Percentiles rank a stretch among this genome's conserved stretches.
Evolutionary conservation across 164 flowering plant species (phyloP).

Genomic region (Cinnamomum chago): DNA sequence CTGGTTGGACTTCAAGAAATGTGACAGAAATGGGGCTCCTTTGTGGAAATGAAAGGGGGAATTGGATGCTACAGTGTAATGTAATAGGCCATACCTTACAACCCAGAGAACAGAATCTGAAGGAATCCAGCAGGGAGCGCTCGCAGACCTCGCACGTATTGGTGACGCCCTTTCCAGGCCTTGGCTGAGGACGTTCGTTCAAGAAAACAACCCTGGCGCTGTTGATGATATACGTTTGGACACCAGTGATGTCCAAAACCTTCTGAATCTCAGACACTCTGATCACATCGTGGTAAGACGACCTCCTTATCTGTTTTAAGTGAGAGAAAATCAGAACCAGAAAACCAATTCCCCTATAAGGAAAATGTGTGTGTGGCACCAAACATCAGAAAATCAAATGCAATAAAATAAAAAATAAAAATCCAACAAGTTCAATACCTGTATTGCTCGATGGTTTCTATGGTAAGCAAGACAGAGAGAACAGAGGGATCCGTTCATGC

Average conservation of each 20-base stretch:
- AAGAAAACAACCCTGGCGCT: conserved; percentile 87
- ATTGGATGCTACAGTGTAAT: no score
- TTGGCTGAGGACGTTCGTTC: conserved; percentile 88
- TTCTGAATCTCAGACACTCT: conserved; percentile 87
- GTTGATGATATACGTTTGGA: conserved; percentile 90
- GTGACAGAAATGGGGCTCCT: background rate
- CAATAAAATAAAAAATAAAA: background rate
- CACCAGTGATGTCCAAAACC: conserved; percentile 70
- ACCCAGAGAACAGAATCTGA: conserved; percentile 91
- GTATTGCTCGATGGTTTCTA: conserved; percentile 71
- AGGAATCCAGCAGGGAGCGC: conserved; percentile 86
- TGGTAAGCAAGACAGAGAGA: conserved; percentile 76
- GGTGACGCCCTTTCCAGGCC: conserved; percentile 94
- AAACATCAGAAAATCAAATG: background rate
- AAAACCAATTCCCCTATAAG: background rate
- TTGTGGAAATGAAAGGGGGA: no score
- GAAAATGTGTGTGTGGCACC: background rate
- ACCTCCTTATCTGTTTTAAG: conserved; percentile 70
- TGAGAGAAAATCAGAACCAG: background rate
- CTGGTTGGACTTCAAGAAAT: background rate
- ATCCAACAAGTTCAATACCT: conserved; percentile 37
- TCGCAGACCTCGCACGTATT: conserved; percentile 86
- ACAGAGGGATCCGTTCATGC: conserved; percentile 78
- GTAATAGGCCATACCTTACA: conserved; percentile 62
- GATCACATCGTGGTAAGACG: conserved; percentile 94